Evolutionary conservation across 2,329 filamentous ascomycete genomes (phyloP).

Genomic region (Claviceps lovelessii): DNA sequence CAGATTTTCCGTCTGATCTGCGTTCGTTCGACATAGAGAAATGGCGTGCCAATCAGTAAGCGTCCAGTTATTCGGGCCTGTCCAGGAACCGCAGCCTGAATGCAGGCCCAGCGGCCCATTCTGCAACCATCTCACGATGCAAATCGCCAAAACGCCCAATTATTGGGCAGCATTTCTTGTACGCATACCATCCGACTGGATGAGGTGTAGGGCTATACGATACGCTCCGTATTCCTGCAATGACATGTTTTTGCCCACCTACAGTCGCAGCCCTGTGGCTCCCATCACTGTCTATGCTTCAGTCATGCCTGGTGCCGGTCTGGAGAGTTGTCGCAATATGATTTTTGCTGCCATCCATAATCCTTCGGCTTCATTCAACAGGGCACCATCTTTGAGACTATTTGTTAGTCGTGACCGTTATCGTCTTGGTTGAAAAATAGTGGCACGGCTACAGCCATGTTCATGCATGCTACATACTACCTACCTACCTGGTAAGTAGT

Average conservation of each 20-base stretch:
- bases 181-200: conserved; percentile 1
- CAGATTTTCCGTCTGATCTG: background rate
- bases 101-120: conserved; percentile 3
- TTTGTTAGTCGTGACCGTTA: background rate
- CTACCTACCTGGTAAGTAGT: too few species aligned
- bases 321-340: background rate
- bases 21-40: background rate
- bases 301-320: background rate
- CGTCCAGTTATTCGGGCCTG: background rate
- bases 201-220: background rate
- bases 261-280: background rate
- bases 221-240: background rate
- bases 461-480: background rate
- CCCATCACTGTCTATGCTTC: background rate
- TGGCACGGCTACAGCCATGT: background rate
- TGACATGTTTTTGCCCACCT: background rate
- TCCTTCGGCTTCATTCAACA: background rate
- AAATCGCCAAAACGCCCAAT: conserved; percentile 4
- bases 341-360: background rate
- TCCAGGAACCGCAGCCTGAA: conserved; percentile 6
- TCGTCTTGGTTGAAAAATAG: background rate
- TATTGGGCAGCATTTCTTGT: conserved; percentile 4
- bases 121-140: conserved; percentile 5
- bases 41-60: background rate
- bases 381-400: too few species aligned